These are phyloP conservation scores for Lagerstroemia speciosa DNA, from an alignment of 345 rosid species.

Conservation along the genomic window DNA sequence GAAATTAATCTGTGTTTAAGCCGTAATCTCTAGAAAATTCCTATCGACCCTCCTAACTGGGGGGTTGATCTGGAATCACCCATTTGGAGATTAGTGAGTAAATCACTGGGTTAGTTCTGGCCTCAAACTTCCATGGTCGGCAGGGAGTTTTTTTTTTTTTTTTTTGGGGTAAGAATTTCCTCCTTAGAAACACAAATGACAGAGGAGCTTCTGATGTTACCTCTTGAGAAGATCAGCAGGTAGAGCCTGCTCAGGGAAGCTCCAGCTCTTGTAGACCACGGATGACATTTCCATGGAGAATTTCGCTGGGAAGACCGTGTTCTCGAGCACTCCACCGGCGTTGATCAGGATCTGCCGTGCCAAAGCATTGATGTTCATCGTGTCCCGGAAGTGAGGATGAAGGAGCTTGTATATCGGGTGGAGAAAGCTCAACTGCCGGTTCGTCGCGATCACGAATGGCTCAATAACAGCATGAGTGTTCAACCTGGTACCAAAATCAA, in stretches of 20 bases:
- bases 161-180: too few relatives aligned
- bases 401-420: conserved; percentile 84
- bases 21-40: too few relatives aligned
- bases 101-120: too few relatives aligned
- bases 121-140: too few relatives aligned
- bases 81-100: too few relatives aligned
- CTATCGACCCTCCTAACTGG: too few relatives aligned
- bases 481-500: conserved; percentile 38
- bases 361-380: conserved; percentile 83
- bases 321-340: conserved; percentile 65
- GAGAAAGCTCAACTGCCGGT: conserved; percentile 66
- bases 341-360: conserved; percentile 81
- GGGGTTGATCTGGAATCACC: too few relatives aligned
- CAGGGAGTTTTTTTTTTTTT: too few relatives aligned
- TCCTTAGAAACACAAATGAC: neutral
- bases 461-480: conserved; percentile 81
- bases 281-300: conserved; percentile 83
- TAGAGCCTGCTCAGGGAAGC: conserved; percentile 70
- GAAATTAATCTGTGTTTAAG: too few relatives aligned
- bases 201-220: conserved; percentile 17
- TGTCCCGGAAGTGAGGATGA: conserved; percentile 87
- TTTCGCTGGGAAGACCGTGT: conserved; percentile 63
- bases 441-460: conserved; percentile 78
- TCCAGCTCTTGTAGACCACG: conserved; percentile 58
- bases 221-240: conserved; percentile 75